Base-by-base conservation (phyloP, 2,329 filamentous ascomycete species). In the Coniochaeta hoffmannii region DNA sequence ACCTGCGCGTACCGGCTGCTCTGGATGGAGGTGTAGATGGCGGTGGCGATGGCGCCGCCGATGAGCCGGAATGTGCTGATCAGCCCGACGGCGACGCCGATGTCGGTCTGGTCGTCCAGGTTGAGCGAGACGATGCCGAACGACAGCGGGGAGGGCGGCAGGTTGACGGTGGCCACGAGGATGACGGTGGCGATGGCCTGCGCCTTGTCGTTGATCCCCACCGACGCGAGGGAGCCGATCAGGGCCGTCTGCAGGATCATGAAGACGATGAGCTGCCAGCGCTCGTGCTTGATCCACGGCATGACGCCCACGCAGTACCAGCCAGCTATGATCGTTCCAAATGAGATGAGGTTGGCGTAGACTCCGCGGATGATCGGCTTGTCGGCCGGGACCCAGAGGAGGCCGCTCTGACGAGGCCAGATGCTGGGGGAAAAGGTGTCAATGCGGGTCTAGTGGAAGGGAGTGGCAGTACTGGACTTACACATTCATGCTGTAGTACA, bases 1-100 rank as follows among this genome's bases (percentile, higher is more conserved):
- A 55, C 38, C 44, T 56, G 49, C n/a, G 26, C 54, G 55, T 68
- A 70, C n/a, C 64, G 57, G 52, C 62, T 66, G 8, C 61, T 67
- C 46, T 66, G 62, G 38, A 71, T 66, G 11, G 64, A 64, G 1
- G 65, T 68, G 61, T 68, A 72, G 54, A 72, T 70, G n/a, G 67
- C 68, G 1, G 64, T 68, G 12, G 69, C 68, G 5, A 71, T 62
- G 10, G 69, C 67, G 24, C 69, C 69, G 15, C 66, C 66, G 24
- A 71, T 63, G 1, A 71, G 62, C 8, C 69, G 63, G 36, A 65
- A 68, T 1, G 69, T 71, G 36, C 64, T 64, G 19, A 65, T 64
- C 8, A 71, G 59, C 7, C 69, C 69, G 14, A 68, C 64, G 2
- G 65, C 69, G 15, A 69, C 63, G 15, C 68, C 68, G 34, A 71